Base-by-base conservation (phyloP, 805 yeast species). In the Allodekkera sacchari region DNA sequence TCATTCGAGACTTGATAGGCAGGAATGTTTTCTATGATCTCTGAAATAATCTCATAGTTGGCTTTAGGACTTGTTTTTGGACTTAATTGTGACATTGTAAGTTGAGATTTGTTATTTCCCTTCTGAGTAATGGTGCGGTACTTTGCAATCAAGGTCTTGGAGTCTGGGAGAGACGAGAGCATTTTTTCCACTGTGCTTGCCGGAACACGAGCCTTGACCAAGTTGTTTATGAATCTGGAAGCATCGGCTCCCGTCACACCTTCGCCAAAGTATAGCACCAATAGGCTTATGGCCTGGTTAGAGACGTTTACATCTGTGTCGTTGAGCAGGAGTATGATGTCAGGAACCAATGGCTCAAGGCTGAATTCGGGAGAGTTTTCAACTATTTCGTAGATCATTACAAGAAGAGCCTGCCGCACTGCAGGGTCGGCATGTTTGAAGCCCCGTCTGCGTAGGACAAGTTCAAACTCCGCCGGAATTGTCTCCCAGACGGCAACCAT, bases 401-500 rank as follows among this genome's bases (percentile, higher is more conserved):
- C 48, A 16, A 74, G 55, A 1, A 68, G 49, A 42, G 69, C 75
- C 4, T 57, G 49, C 23, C 66, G 59, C 5, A 72, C 50, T 14
- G 38, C 43, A 4, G 53, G 39, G 37, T 61, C 63, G 7, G 57
- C 41, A 43, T 61, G 63, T 11, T 52, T 52, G 22, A 74, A 52
- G 0, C 71, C 77, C 6, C 54, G 43, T 2, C 66, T 68, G 16
- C 53, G 53, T n/a, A 75, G 37, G 2, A 61, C 54, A 6, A 43
- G 44, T 37, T 73, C 77, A 18, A 71, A 75, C 12, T 61, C 61
- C 2, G 49, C 41, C 0, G 76, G 71, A 1, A 69, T 58, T n/a
- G 68, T 62, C 16, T 68, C 56, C 75, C 78, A 73, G 40, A 65
- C 74, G 0, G 68, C 70, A 36, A 68, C 69, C 21, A 75, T 45